Percentiles rank a stretch among this genome's conserved stretches.
phyloP scores from a whole-genome alignment of 2,329 filamentous ascomycete species.

The Aspergillaceae sp. region DNA sequence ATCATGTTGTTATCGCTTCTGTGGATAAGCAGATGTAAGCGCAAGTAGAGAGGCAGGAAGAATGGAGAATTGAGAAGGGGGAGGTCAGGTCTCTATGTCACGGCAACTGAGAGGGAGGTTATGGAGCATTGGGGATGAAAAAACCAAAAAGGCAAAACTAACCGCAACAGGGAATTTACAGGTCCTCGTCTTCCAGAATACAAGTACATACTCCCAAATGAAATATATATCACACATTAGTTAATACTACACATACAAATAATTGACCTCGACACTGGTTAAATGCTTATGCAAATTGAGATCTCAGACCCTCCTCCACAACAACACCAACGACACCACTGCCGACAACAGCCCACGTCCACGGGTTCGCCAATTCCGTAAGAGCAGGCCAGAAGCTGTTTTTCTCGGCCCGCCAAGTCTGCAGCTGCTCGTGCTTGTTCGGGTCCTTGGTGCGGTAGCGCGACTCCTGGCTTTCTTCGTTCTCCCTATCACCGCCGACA shows the following conservation, averaged over 20 bases:
- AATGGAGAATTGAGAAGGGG: too few relatives aligned
- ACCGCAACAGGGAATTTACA: neutral
- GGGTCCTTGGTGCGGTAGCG: conserved; percentile 45
- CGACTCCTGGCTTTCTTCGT: conserved; percentile 44
- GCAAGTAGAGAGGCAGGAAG: too few relatives aligned
- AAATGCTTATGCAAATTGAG: conserved; percentile 1
- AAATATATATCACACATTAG: too few relatives aligned
- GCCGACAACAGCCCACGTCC: conserved; percentile 47
- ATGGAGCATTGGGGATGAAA: too few relatives aligned
- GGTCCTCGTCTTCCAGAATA: neutral
- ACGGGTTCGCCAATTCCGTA: conserved; percentile 46
- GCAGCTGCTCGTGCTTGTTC: conserved; percentile 46
- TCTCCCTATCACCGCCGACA: conserved; percentile 49
- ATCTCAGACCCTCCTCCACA: conserved; percentile 32
- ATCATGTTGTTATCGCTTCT: too few relatives aligned
- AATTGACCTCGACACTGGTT: neutral
- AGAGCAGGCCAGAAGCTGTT: conserved; percentile 53
- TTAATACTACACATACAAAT: neutral
- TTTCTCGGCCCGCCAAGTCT: conserved; percentile 45
- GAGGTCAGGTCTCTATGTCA: too few relatives aligned
- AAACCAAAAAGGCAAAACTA: neutral
- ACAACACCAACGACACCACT: conserved; percentile 43
- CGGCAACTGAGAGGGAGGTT: too few relatives aligned
- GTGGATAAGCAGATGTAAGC: too few relatives aligned
- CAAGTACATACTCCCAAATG: too few relatives aligned